phyloP scores from a whole-genome alignment of 768 basidiomycete species.

The Pulveroboletus sp. region DNA sequence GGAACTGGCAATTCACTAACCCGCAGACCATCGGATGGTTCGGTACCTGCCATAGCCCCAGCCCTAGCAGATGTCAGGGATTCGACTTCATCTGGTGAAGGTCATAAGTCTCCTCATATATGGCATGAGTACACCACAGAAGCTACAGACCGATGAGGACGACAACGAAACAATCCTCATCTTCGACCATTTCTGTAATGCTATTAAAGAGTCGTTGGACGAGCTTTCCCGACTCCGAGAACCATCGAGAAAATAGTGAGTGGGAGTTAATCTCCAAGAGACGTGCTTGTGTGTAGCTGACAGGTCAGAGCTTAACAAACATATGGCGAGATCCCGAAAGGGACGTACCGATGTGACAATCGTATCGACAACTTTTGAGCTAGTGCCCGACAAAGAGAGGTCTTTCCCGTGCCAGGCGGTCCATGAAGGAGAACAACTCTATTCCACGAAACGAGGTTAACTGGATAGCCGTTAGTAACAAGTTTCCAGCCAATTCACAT shows the following conservation, averaged over 20 bases:
- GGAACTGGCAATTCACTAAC: slow-evolving; percentile 39
- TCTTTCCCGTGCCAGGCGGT: slow-evolving; percentile 97
- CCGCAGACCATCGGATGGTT: slow-evolving; percentile 90
- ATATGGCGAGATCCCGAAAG: background rate
- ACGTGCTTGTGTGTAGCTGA: slow-evolving; percentile 79
- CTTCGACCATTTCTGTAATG: slow-evolving; percentile 88
- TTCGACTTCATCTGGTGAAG: slow-evolving; percentile 83
- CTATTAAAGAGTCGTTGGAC: slow-evolving; percentile 89
- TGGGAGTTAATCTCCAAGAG: slow-evolving; percentile 98
- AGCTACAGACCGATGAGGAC: slow-evolving; percentile 76
- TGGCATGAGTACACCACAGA: background rate
- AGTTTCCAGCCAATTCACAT: background rate
- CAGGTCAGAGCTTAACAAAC: slow-evolving; percentile 1
- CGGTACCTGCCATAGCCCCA: slow-evolving; percentile 91
- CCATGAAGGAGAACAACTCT: slow-evolving; percentile 92
- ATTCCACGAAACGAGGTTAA: slow-evolving; percentile 94
- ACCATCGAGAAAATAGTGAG: slow-evolving; percentile 97
- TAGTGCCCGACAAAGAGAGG: slow-evolving; percentile 87
- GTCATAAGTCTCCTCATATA: slow-evolving; percentile 4
- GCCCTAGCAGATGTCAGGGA: slow-evolving; percentile 91
- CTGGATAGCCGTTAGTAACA: slow-evolving; percentile 33
- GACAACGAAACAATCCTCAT: slow-evolving; percentile 86
- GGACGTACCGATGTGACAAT: slow-evolving; percentile 68
- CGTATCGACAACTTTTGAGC: slow-evolving; percentile 95
- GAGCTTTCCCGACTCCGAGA: slow-evolving; percentile 97